A percentile compares a stretch with the other conserved stretches of the same genome.
Conservation (phyloP, 192 early-diverging fungal species). For the Umbelopsis ramanniana region DNA sequence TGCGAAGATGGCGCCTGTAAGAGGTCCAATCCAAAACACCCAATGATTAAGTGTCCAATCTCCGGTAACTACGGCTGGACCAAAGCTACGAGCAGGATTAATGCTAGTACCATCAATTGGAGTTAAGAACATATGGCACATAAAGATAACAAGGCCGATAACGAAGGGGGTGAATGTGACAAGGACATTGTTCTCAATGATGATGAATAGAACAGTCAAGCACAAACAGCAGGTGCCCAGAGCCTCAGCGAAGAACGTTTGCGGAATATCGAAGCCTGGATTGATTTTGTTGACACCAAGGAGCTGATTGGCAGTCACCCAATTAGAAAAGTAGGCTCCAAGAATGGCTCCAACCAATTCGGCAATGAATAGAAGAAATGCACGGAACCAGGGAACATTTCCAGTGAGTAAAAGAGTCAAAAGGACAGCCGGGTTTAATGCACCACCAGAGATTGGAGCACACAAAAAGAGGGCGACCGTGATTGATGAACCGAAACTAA, state of each 20-base stretch:
- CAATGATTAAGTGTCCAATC: conserved; percentile 54
- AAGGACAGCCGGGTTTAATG: conserved; percentile 71
- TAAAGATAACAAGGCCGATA: conserved; percentile 19
- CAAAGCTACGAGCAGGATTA: conserved; percentile 73
- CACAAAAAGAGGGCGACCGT: conserved; percentile 49
- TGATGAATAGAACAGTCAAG: conserved; percentile 24
- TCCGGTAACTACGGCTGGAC: conserved; percentile 54
- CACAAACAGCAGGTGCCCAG: conserved; percentile 14
- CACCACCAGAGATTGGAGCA: conserved; percentile 61
- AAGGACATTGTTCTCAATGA: conserved; percentile 24
- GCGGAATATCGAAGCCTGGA: conserved; percentile 26
- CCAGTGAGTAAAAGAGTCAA: conserved; percentile 58
- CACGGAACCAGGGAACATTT: conserved; percentile 46
- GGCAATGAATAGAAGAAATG: conserved; percentile 56
- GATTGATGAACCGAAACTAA: conserved; percentile 53
- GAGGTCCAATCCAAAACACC: conserved; percentile 69
- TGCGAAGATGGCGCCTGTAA: conserved; percentile 50
- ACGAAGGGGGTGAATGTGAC: conserved; percentile 19
- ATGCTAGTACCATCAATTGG: conserved; percentile 53
- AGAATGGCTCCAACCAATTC: conserved; percentile 63
- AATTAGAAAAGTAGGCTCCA: conserved; percentile 47
- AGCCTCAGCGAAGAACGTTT: conserved; percentile 26
- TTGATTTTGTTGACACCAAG: conserved; percentile 44
- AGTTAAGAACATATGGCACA: conserved; percentile 26
- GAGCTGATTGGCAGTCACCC: conserved; percentile 26